Evolutionary conservation across 2,329 filamentous ascomycete genomes (phyloP), one percentile per base, ranked within the genome.

Genomic region (Anthostomella pinea): DNA sequence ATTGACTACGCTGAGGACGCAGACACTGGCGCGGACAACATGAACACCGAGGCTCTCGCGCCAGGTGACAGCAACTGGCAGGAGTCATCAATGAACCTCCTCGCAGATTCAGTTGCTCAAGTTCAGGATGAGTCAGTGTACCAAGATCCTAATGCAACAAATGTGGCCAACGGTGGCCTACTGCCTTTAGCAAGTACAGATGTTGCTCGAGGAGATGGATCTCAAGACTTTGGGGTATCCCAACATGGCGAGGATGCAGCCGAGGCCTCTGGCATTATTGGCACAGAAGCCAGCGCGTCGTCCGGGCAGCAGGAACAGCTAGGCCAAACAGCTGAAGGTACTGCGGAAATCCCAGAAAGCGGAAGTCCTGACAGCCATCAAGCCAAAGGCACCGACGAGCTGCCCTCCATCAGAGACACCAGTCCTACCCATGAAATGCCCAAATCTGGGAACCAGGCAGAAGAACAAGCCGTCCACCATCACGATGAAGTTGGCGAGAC

Each of bases 1-100:
- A 51, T 52, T 31, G 49, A 53, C 18, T 55, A 51, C 33, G 36
- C 45, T 35, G 47, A 53, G 15, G 43, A 44, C 18, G 22, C 39
- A 3, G 37, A 40, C 13, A 17, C 35, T n/a, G 39, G 42, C n/a
- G n/a, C n/a, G n/a, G n/a, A n/a, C n/a, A n/a, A n/a, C n/a, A n/a
- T n/a, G n/a, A n/a, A n/a, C n/a, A n/a, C n/a, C n/a, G n/a, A n/a
- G n/a, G n/a, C n/a, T n/a, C n/a, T n/a, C n/a, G 25, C 25, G 8
- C 13, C 25, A 8, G 32, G 17, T 25, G 45, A 48, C 28, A 26
- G 18, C 21, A 43, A 27, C 22, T 54, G 46, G 49, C 14, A 39
- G 5, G 42, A 49, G 32, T 27, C 39, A n/a, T 30, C 35, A 17
- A 16, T 29, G 4, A 35, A 38, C 30, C 13, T 30, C 15, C 24